Base-by-base conservation (phyloP, 345 rosid genomes). In the Cardamine chenopodiifolia region DNA sequence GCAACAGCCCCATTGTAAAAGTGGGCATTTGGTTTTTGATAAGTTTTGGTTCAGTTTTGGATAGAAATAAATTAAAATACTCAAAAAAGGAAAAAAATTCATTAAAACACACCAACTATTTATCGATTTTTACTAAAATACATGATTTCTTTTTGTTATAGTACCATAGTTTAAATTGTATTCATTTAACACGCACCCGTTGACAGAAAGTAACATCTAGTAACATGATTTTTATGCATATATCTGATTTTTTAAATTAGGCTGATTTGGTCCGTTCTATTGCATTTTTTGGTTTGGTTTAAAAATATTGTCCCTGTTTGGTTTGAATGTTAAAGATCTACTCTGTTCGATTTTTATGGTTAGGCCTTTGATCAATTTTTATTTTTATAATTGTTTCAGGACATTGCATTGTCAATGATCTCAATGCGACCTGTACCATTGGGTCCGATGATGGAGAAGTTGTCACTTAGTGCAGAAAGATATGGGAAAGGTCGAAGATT, bases 351-450 rank as follows among this genome's bases (percentile, higher is more conserved):
- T 44, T 44, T 26, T 5, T n/a, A 60, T 7, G 47, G 62, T 7
- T 39, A 40, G 15, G 40, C 17, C 40, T 45, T 60, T 67, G 22
- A 52, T 34, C 7, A 55, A 1, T 28, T 3, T 58, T 45, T 29
- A 0, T 25, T 0, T 32, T 5, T 37, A 3, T 17, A 18, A 29
- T 37, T 62, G 15, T 20, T 17, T 34, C 81, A 91, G 98, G 98
- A 94, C 85, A 83, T 87, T 78, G 96, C 98, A 18, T 71, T 94
- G 84, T 95, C 98, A 52, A 88, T 88, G 96, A 93, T 87, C 65
- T 89, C 91, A 0, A 91, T 91, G 93, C 87, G 98, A 74, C 85
- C 88, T 10, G 80, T 82, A 19, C 96, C 97, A 0, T 80, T 94
- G 1, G 97, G 95, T 72, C 98, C 98, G 0, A 80, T 89, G 57